Conservation (phyloP, 2,329 filamentous ascomycete species). For the Mycosphaerella sp. region DNA sequence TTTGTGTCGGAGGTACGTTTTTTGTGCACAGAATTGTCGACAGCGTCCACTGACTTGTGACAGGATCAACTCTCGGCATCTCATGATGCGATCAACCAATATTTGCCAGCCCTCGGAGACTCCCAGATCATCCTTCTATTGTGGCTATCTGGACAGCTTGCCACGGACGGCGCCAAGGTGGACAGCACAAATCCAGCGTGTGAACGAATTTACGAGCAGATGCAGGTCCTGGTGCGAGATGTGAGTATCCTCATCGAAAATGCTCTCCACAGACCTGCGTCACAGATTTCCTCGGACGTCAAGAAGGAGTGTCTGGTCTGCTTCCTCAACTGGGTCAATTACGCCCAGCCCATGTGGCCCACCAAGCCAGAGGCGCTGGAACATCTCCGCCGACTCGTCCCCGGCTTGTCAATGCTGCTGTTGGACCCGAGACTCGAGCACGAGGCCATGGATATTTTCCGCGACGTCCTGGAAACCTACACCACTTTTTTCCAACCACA, state of each 20-base stretch:
- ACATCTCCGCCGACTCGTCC: constrained; percentile 54
- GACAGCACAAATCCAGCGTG: constrained; percentile 38
- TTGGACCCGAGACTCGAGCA: constrained; percentile 53
- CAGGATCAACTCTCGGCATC: constrained; percentile 35
- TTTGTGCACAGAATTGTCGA: not conserved
- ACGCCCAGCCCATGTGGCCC: constrained; percentile 59
- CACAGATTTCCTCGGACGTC: constrained; percentile 7
- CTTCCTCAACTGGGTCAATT: constrained; percentile 60
- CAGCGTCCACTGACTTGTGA: not conserved
- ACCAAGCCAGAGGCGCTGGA: constrained; percentile 52
- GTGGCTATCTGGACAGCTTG: constrained; percentile 59
- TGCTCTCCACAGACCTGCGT: constrained; percentile 11
- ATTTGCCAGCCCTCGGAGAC: constrained; percentile 44
- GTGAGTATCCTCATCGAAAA: constrained; percentile 43
- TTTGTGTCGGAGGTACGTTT: not conserved
- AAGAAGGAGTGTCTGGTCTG: constrained; percentile 30
- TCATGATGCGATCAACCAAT: constrained; percentile 39
- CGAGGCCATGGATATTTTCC: constrained; percentile 56
- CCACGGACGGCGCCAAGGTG: constrained; percentile 62
- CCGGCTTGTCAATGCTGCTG: constrained; percentile 56
- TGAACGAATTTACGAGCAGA: constrained; percentile 34
- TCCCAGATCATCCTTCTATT: constrained; percentile 52
- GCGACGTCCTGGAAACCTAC: constrained; percentile 58
- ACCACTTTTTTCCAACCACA: constrained; percentile 54
- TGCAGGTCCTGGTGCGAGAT: constrained; percentile 48